phyloP scores from a whole-genome alignment of 2,329 filamentous ascomycete genomes.

The Fusarium tjaetaba region DNA sequence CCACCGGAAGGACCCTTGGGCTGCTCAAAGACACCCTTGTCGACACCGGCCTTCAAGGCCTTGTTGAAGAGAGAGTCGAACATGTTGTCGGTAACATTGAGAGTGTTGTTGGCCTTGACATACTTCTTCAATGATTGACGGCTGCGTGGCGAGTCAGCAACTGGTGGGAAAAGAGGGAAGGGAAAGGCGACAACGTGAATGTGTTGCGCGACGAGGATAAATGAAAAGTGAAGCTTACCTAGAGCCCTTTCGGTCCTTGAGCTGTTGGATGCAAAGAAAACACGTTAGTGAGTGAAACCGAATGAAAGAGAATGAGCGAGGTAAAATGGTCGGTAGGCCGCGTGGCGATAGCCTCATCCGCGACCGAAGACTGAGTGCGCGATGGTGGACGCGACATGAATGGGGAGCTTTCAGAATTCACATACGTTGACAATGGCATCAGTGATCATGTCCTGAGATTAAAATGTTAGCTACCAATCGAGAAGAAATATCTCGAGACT shows the following conservation, averaged over 20 bases:
- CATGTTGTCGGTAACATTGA: conserved; percentile 62
- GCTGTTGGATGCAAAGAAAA: conserved; percentile 53
- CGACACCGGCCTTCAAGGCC: conserved; percentile 82
- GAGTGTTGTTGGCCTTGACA: conserved; percentile 64
- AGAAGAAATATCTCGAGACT: background rate
- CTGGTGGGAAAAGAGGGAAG: background rate
- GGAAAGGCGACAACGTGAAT: conserved; percentile 4
- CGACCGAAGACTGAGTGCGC: conserved; percentile 39
- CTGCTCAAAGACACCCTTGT: conserved; percentile 86
- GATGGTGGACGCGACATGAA: conserved; percentile 51
- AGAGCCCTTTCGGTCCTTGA: conserved; percentile 71
- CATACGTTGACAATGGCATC: conserved; percentile 70
- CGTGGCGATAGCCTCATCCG: conserved; percentile 38
- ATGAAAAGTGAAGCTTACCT: conserved; percentile 43
- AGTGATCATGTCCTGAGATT: conserved; percentile 67
- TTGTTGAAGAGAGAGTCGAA: conserved; percentile 84
- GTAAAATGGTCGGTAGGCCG: conserved; percentile 14
- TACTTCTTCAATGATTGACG: conserved; percentile 71
- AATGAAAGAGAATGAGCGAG: conserved; percentile 20
- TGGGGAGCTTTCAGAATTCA: conserved; percentile 39
- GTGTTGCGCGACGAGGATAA: conserved; percentile 12
- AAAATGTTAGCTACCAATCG: conserved; percentile 13
- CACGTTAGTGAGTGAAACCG: conserved; percentile 55
- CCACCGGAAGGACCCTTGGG: conserved; percentile 92
- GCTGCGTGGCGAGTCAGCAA: conserved; percentile 48